Evolutionary conservation across 192 early-diverging fungal species (phyloP), one percentile per base, ranked within the genome.

Genomic region (Rhizophlyctis rosea): DNA sequence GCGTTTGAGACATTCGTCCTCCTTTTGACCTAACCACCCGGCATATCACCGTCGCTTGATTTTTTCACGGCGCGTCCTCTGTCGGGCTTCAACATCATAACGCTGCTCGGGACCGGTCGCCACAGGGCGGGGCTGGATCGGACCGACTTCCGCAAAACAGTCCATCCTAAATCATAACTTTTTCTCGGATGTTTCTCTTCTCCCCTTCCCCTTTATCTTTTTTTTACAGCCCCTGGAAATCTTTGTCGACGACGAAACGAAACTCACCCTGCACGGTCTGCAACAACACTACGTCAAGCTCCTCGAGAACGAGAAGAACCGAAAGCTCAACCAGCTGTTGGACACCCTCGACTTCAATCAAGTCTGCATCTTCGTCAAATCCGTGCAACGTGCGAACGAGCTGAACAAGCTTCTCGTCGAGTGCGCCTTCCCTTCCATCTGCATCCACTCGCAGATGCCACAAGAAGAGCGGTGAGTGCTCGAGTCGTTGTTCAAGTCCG

Each of bases 331-430:
- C 73, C 89, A 96, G 58, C 76, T 98, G 2, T 79, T 98, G 35
- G 96, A 98, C 67, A 82, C 83, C 24, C 83, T 98, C 57, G 94
- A 98, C 74, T 98, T 98, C 82, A 98, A 98, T 81, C 96, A 98
- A 79, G 94, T 95, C 44, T 90, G 89, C 62, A 94, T 98, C 51
- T 98, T 98, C 77, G 96, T 98, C 35, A 92, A 89, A 78, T 91
- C 90, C 2, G 90, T 94, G 18, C 72, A 74, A 48, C 88, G 95
- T 52, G 96, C 96, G 27, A 90, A 87, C 54, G 83, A 87, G 55
- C 80, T 98, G 28, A 90, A 92, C 81, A 86, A 90, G 75, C 78
- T 98, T 11, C 76, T 98, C 34, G 80, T 81, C 49, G 89, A 88
- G 64, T 91, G 90, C 72, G 90, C 90, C 80, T 98, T 98, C 82